phyloP scores from a whole-genome alignment of 169 alveolate species.

The Plasmodium relictum region DNA sequence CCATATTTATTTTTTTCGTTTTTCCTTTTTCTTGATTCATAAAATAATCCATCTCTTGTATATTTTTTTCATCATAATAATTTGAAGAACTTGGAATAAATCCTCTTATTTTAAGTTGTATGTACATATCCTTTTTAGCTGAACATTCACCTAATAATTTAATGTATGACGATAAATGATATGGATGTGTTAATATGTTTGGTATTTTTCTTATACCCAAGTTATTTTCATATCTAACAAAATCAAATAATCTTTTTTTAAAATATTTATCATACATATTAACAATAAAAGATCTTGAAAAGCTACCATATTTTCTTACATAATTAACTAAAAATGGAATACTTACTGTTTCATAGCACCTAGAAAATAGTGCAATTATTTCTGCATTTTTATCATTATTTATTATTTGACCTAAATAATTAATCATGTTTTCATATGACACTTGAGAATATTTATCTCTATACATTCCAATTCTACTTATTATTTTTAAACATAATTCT shows the following conservation, averaged over 20 bases:
- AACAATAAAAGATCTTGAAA: slow-evolving; percentile 85
- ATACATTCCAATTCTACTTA: slow-evolving; percentile 82
- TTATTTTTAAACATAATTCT: slow-evolving; percentile 81
- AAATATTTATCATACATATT: slow-evolving; percentile 80
- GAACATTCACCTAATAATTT: slow-evolving; percentile 85
- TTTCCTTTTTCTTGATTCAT: not conserved
- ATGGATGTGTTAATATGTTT: slow-evolving; percentile 83
- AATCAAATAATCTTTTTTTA: slow-evolving; percentile 82
- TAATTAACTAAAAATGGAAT: slow-evolving; percentile 88
- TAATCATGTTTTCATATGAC: slow-evolving; percentile 83
- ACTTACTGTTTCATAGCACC: slow-evolving; percentile 86
- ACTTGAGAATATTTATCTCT: slow-evolving; percentile 84
- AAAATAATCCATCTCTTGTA: slow-evolving; percentile 21
- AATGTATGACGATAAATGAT: slow-evolving; percentile 82
- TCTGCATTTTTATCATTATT: slow-evolving; percentile 82
- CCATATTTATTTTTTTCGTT: slow-evolving; percentile 11
- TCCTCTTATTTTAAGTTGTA: slow-evolving; percentile 80
- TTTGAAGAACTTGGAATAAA: slow-evolving; percentile 78
- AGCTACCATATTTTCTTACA: slow-evolving; percentile 85
- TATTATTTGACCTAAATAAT: slow-evolving; percentile 76
- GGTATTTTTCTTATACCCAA: slow-evolving; percentile 73
- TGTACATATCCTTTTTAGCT: slow-evolving; percentile 85
- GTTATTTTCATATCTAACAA: slow-evolving; percentile 79
- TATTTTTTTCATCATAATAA: slow-evolving; percentile 10
- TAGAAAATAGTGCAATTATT: slow-evolving; percentile 83